Conservation (phyloP, 2,329 filamentous ascomycete species). For the Dothistroma pini region DNA sequence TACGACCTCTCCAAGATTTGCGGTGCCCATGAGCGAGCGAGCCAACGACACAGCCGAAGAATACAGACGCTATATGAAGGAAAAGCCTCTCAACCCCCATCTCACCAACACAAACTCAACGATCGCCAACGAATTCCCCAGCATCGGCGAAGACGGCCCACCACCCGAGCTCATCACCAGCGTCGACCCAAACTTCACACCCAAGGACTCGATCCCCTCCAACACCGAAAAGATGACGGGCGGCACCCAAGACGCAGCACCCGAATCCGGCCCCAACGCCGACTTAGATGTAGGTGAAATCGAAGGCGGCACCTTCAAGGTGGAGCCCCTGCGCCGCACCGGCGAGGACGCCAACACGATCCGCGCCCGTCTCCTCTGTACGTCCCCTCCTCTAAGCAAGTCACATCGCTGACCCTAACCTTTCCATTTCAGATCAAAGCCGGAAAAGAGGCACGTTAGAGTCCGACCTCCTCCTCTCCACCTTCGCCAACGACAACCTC, state of each 20-base stretch:
- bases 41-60: slow-evolving; percentile 52
- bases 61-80: slow-evolving; percentile 54
- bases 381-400: slow-evolving; percentile 24
- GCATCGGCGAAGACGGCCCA: slow-evolving; percentile 52
- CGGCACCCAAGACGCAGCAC: slow-evolving; percentile 53
- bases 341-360: slow-evolving; percentile 84
- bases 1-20: slow-evolving; percentile 37
- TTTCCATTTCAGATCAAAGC: slow-evolving; percentile 69
- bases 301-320: slow-evolving; percentile 77
- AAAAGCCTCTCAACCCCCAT: slow-evolving; percentile 58
- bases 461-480: slow-evolving; percentile 91
- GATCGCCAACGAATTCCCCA: slow-evolving; percentile 60
- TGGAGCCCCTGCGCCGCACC: slow-evolving; percentile 80
- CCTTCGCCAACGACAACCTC: slow-evolving; percentile 82
- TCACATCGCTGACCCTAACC: slow-evolving; percentile 30
- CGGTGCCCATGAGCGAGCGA: slow-evolving; percentile 44
- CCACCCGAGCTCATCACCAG: slow-evolving; percentile 60
- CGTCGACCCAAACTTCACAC: slow-evolving; percentile 53
- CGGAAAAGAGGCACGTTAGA: slow-evolving; percentile 95
- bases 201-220: slow-evolving; percentile 58
- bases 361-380: slow-evolving; percentile 78
- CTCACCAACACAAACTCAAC: slow-evolving; percentile 63
- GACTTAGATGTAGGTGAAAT: slow-evolving; percentile 84
- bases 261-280: slow-evolving; percentile 48
- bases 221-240: slow-evolving; percentile 65